Evolutionary conservation across 352 stramenopile genomes (phyloP).

Genomic region (Blastocystis sp.): DNA sequence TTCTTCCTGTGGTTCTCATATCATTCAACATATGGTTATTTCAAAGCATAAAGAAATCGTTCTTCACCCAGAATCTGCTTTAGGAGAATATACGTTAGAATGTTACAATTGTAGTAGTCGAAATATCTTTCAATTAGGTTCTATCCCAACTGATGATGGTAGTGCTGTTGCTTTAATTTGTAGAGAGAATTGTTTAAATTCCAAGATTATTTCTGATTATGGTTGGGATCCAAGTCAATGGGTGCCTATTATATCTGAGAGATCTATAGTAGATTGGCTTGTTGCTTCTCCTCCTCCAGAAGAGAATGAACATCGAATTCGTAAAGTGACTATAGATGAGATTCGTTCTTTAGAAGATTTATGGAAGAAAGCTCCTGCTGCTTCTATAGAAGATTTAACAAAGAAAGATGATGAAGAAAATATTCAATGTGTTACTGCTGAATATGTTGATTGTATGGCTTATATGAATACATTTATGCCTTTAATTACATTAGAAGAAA

Average conservation of each 20-base stretch:
- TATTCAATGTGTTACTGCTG: slow-evolving; percentile 64
- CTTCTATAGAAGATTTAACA: slow-evolving; percentile 80
- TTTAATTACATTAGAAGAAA: slow-evolving; percentile 92
- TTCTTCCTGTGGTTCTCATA: slow-evolving; percentile 18
- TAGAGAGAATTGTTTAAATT: slow-evolving; percentile 85
- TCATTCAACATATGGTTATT: slow-evolving; percentile 34
- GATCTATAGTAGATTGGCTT: slow-evolving; percentile 83
- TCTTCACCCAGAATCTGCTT: slow-evolving; percentile 74
- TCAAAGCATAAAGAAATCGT: slow-evolving; percentile 48
- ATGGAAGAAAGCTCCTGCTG: slow-evolving; percentile 84
- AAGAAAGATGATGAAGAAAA: slow-evolving; percentile 55
- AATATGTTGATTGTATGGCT: slow-evolving; percentile 80
- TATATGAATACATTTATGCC: slow-evolving; percentile 97
- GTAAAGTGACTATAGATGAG: slow-evolving; percentile 71
- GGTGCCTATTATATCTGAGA: slow-evolving; percentile 87
- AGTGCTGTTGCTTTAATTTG: slow-evolving; percentile 86
- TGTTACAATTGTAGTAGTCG: slow-evolving; percentile 96
- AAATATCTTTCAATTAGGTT: slow-evolving; percentile 88
- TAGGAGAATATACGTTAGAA: slow-evolving; percentile 86
- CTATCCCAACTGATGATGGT: slow-evolving; percentile 81
- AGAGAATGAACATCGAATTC: slow-evolving; percentile 57
- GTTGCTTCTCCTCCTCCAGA: slow-evolving; percentile 69
- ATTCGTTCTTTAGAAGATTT: slow-evolving; percentile 67
- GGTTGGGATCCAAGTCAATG: slow-evolving; percentile 94
- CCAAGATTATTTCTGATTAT: slow-evolving; percentile 87